phyloP scores from a whole-genome alignment of 345 rosid species.

The Corymbia maculata region DNA sequence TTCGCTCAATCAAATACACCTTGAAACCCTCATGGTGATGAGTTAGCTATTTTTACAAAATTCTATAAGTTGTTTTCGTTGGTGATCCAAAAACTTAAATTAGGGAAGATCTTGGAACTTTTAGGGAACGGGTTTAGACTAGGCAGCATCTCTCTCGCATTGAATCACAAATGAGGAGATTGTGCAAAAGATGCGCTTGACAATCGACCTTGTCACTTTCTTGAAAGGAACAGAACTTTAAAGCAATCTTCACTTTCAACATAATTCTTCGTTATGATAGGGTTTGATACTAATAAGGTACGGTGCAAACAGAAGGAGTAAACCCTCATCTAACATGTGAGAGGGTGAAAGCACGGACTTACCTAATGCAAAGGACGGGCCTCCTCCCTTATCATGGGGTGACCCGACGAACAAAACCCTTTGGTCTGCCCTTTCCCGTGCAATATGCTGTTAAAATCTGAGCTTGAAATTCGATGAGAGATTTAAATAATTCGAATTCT shows the following conservation, averaged over 20 bases:
- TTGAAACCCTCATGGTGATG: not conserved
- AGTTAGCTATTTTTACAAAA: not conserved
- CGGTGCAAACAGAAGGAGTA: not conserved
- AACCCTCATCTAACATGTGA: not conserved
- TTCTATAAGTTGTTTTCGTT: not conserved
- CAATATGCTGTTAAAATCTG: not conserved
- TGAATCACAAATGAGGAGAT: not conserved
- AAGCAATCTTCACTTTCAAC: not conserved
- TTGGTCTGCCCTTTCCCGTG: not conserved
- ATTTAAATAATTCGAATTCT: not conserved
- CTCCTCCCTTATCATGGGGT: no score
- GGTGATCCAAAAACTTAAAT: not conserved
- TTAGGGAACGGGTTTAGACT: not conserved
- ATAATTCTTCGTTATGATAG: not conserved
- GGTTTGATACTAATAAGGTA: not conserved
- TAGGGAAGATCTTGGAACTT: not conserved
- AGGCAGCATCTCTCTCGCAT: not conserved
- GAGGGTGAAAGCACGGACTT: not conserved
- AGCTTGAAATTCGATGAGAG: not conserved
- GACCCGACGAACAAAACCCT: no score
- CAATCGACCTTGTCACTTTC: not conserved
- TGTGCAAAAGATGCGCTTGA: not conserved
- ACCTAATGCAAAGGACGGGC: accelerated
- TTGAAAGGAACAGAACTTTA: not conserved
- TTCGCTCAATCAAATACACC: not conserved